These are phyloP conservation scores for Diophrys sp. DNA, from an alignment of 73 alveolate genomes.

Conservation along the genomic window DNA sequence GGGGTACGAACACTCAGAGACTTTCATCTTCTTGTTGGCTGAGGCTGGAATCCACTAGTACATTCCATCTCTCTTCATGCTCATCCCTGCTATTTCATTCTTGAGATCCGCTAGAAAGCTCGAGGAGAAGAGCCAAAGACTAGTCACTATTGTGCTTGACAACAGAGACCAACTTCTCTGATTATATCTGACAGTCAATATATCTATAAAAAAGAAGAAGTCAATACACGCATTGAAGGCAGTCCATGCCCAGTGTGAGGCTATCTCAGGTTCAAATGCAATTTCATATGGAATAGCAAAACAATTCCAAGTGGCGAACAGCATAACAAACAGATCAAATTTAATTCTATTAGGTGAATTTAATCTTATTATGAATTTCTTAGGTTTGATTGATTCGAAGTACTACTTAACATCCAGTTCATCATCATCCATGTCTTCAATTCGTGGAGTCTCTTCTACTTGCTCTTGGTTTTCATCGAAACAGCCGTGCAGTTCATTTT, in stretches of 20 bases:
- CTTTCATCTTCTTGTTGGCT: neutral
- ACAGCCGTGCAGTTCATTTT: too few species aligned
- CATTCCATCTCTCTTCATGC: neutral
- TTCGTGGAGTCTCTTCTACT: too few species aligned
- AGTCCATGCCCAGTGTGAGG: neutral
- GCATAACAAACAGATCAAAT: constrained; percentile 3
- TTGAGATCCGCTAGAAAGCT: neutral
- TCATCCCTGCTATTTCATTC: neutral
- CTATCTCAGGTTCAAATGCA: neutral
- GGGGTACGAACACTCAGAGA: neutral
- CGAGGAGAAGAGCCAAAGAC: neutral
- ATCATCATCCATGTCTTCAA: too few species aligned
- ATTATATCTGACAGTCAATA: too few species aligned
- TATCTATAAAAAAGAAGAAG: constrained; percentile 44
- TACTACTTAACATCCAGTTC: too few species aligned
- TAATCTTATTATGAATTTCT: constrained; percentile 1
- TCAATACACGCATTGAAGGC: constrained; percentile 27
- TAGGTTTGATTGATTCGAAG: too few species aligned
- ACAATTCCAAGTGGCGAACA: constrained; percentile 4
- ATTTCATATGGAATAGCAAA: neutral
- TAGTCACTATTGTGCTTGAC: neutral
- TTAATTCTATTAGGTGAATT: constrained; percentile 9
- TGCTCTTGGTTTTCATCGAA: too few species aligned
- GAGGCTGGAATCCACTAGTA: neutral
- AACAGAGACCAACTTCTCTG: neutral